Evolutionary conservation across 1,139 yeast genomes (phyloP).

Genomic region (Saccharomyces hybrid): DNA sequence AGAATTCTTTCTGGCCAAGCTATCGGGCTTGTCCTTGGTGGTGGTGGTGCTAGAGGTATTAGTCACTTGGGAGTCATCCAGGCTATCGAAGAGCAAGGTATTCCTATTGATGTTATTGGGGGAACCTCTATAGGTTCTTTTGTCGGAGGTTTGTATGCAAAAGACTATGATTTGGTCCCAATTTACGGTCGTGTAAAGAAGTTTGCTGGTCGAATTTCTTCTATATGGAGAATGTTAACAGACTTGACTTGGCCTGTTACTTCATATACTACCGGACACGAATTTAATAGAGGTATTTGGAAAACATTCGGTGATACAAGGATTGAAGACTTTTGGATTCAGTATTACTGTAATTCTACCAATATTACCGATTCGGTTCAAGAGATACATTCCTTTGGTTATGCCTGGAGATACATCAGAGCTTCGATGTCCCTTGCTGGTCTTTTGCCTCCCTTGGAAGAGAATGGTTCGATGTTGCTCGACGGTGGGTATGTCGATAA

Average conservation of each 20-base stretch:
- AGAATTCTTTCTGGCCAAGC: constrained; percentile 87
- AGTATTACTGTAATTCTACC: constrained; percentile 85
- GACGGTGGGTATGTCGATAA: constrained; percentile 97
- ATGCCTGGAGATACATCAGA: constrained; percentile 90
- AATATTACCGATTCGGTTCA: constrained; percentile 90
- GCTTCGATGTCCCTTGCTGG: constrained; percentile 98
- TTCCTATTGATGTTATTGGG: constrained; percentile 89
- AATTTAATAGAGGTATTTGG: constrained; percentile 94
- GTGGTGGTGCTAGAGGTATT: constrained; percentile 96
- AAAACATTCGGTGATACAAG: constrained; percentile 86
- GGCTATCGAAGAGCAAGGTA: constrained; percentile 88
- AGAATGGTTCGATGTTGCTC: constrained; percentile 82
- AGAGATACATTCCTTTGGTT: constrained; percentile 90
- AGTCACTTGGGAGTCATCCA: constrained; percentile 88
- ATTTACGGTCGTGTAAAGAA: constrained; percentile 85
- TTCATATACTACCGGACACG: constrained; percentile 94
- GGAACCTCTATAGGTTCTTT: constrained; percentile 96
- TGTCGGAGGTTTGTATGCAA: constrained; percentile 91
- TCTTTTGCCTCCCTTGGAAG: constrained; percentile 79
- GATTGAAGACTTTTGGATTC: constrained; percentile 94
- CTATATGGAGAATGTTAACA: constrained; percentile 74
- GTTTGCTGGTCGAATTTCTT: constrained; percentile 74
- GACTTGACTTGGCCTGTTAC: constrained; percentile 92
- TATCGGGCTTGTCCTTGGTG: constrained; percentile 89
- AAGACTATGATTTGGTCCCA: constrained; percentile 84